Base-by-base conservation (phyloP, 495 filamentous ascomycete species). In the Penicillium ochrochloron region DNA sequence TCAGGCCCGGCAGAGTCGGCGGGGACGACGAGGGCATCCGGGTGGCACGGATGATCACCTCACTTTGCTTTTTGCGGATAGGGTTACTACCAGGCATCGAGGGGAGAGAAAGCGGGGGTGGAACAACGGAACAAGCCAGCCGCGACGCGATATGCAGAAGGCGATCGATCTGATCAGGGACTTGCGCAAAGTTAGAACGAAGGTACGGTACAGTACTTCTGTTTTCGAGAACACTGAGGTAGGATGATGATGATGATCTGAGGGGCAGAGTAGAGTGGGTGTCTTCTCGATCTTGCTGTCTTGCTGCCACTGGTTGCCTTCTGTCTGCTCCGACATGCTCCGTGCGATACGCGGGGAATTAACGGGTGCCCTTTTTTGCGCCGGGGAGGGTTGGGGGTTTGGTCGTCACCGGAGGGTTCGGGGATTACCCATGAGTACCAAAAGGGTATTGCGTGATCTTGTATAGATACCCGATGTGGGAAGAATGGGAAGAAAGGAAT, bases 241-340 rank as follows among this genome's bases (percentile, higher is more conserved):
- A 44, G 19, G 42, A 55, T 27, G 25, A 27, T 27, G 25, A 27
- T 27, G 55, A 42, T 48, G 34, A 55, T 63, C 46, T 41, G 57
- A 25, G 42, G 46, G 31, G 39, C 51, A 25, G 35, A 14, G 9
- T 10, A 3, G 10, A 3, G 35, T 37, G 10, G 12, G 10, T 1
- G 10, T 37, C 8, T 37, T 37, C 35, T 37, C 11, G 35, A 37
- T 37, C 35, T 12, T 37, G 35, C 35, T 37, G 37, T 27, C 25
- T 27, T 27, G 25, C 4, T 27, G 25, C 25, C 2, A 17, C 12
- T 41, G 14, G 10, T 15, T 17, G 10, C 14, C 12, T 11, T 15
- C 12, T 35, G 33, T 12, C 35, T 42, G 68, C 68, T 73, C 71
- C 71, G 71, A 70, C 52, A 71, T 73, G 66, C 71, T 67, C 71